Percentiles rank a stretch among this genome's conserved stretches.
These are phyloP conservation scores for Ormosia emarginata DNA, from an alignment of 306 rosid genomes.

Conservation along the genomic window DNA sequence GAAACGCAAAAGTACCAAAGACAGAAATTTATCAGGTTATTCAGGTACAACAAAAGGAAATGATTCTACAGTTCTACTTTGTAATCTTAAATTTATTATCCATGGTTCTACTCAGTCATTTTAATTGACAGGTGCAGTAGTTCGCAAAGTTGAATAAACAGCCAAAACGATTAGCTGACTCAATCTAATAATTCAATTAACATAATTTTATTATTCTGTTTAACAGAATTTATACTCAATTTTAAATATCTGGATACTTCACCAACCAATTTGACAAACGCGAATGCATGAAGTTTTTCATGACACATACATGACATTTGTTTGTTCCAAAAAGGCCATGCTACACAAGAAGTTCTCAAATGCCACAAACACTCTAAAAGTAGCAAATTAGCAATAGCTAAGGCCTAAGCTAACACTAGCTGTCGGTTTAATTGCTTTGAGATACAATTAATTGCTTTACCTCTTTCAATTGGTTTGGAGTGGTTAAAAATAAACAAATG, in stretches of 20 bases:
- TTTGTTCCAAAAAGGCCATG: background rate
- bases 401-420: background rate
- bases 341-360: background rate
- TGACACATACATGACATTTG: background rate
- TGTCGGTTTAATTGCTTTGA: background rate
- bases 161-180: background rate
- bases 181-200: background rate
- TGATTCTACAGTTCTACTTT: background rate
- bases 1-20: constrained; percentile 11
- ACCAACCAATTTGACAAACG: background rate
- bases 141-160: background rate
- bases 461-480: background rate
- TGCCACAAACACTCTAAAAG: background rate
- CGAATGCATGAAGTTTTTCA: background rate
- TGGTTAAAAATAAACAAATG: background rate
- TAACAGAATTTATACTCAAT: background rate
- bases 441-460: background rate
- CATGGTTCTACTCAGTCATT: background rate
- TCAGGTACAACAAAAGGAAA: background rate
- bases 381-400: background rate
- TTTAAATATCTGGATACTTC: background rate
- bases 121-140: background rate
- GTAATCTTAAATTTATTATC: background rate
- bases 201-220: background rate
- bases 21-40: background rate